Evolutionary conservation across 805 yeast genomes (phyloP).

Genomic region (Starmerella floris): DNA sequence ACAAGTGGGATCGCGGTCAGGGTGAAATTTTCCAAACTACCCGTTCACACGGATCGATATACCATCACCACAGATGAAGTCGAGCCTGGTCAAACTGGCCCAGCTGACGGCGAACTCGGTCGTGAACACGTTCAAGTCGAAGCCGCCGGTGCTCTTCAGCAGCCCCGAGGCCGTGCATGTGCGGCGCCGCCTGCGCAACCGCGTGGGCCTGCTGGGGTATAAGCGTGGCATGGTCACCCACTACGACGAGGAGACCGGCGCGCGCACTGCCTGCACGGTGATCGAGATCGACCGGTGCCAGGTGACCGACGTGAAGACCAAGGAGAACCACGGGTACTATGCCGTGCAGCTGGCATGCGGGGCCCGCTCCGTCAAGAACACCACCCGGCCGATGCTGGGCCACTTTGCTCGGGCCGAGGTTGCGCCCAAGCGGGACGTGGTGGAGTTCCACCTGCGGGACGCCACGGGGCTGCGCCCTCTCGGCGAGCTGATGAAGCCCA

Average conservation of each 20-base stretch:
- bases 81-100: constrained; percentile 18
- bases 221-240: constrained; percentile 79
- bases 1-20: no score
- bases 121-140: constrained; percentile 26
- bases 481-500: constrained; percentile 70
- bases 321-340: constrained; percentile 60
- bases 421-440: constrained; percentile 63
- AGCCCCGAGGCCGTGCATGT: constrained; percentile 55
- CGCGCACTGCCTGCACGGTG: constrained; percentile 69
- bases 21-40: no score
- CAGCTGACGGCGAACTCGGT: constrained; percentile 27
- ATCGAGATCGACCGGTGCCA: constrained; percentile 79
- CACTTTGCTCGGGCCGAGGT: constrained; percentile 68
- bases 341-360: constrained; percentile 86
- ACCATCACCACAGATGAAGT: constrained; percentile 6
- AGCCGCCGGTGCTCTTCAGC: constrained; percentile 44
- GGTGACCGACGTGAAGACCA: constrained; percentile 60
- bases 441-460: constrained; percentile 68
- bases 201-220: constrained; percentile 75
- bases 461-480: constrained; percentile 53
- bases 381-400: constrained; percentile 54
- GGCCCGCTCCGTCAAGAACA: constrained; percentile 46
- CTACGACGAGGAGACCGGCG: constrained; percentile 55
- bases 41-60: no score
- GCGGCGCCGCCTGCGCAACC: constrained; percentile 55